A percentile compares a stretch with the other conserved stretches of the same genome.
These are phyloP conservation scores for Termitomyces sp. DNA, from an alignment of 768 basidiomycete species.

Conservation along the genomic window DNA sequence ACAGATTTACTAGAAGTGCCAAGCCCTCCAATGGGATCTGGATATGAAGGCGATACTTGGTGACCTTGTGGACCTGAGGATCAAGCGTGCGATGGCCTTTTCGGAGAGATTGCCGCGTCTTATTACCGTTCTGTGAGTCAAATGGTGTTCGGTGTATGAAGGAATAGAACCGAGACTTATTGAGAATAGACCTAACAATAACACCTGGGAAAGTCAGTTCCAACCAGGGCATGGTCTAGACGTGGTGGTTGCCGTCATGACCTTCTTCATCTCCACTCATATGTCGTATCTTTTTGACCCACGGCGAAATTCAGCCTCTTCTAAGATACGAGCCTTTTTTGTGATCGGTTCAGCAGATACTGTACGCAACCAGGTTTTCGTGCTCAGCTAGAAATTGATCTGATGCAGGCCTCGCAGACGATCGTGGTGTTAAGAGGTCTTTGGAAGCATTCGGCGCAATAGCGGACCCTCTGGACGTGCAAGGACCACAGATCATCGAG, in stretches of 20 bases:
- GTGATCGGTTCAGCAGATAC: neutral
- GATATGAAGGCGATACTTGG: neutral
- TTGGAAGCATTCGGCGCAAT: slow-evolving; percentile 2
- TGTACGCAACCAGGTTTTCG: neutral
- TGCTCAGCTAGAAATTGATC: neutral
- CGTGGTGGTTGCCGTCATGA: neutral
- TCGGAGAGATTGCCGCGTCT: neutral
- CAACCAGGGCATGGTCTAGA: neutral
- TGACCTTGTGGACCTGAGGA: neutral
- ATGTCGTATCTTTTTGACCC: neutral
- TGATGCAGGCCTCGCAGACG: neutral
- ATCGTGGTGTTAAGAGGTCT: neutral
- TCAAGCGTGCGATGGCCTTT: neutral
- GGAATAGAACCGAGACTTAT: neutral
- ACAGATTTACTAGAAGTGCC: neutral
- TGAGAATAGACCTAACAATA: neutral
- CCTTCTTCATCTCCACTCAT: neutral
- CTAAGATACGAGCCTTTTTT: neutral
- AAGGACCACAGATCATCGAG: neutral
- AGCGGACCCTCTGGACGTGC: neutral
- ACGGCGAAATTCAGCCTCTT: neutral
- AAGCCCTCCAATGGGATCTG: neutral
- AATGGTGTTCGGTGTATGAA: neutral
- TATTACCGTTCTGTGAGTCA: neutral
- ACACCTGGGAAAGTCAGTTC: neutral